Base-by-base conservation (phyloP, 106 monocot genomes). In the Ottelia alismoides region DNA sequence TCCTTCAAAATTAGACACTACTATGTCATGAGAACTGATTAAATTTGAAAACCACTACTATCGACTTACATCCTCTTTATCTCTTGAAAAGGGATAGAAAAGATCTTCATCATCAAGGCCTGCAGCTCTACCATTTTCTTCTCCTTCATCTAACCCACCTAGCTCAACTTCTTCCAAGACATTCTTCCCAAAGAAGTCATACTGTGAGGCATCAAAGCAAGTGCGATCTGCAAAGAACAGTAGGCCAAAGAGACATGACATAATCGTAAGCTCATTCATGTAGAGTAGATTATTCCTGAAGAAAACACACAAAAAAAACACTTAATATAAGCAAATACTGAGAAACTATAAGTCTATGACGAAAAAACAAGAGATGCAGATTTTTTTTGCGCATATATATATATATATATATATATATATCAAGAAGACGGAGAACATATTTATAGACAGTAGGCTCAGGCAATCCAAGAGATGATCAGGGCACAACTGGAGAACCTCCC, bases 121-220 rank as follows among this genome's bases (percentile, higher is more conserved):
- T 25, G 43, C 60, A 35, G 48, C 47, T 30, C 20, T 66, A 65
- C 28, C 65, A 52, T 58, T 62, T 27, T 70, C 77, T 12, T 81
- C 81, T 48, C 76, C 91, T n/a, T n/a, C n/a, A n/a, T n/a, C n/a
- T 44, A 81, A 53, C 17, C 91, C 91, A 22, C 91, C 91, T 52
- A 91, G 54, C 58, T 91, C 91, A 62, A 81, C 66, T 47, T 91
- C 91, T 30, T 78, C 81, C 62, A 82, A 4, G 11, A 60, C 56
- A 62, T 73, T 67, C 50, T 71, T 70, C 11, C 78, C 85, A 60
- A 92, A 92, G 68, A 92, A 92, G 22, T 61, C 81, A 76, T 92
- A 92, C 31, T 92, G 92, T 32, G 85, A 85, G 27, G 92, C 81
- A 76, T 92, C 78, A 57, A 92, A 92, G 19, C 22, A 25, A 35